phyloP scores from a whole-genome alignment of 345 rosid species.

The Eucalyptus melliodora region DNA sequence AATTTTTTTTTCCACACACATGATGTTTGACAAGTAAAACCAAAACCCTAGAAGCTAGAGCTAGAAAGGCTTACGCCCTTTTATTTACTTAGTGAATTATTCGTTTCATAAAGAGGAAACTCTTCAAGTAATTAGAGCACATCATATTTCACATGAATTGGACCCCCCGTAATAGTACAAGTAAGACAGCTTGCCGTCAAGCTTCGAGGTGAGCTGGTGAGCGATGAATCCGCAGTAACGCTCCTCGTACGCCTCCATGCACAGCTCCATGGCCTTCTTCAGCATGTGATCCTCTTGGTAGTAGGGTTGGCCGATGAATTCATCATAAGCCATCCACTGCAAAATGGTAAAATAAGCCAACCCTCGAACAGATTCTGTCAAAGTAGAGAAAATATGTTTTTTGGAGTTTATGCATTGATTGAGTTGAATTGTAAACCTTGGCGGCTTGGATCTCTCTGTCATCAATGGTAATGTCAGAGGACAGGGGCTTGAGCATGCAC shows the following conservation, averaged over 20 bases:
- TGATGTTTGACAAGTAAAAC: neutral
- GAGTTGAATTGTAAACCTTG: conserved; percentile 1
- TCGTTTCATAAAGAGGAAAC: neutral
- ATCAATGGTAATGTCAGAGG: conserved; percentile 21
- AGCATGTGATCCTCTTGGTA: conserved; percentile 30
- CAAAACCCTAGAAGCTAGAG: neutral
- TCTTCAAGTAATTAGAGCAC: neutral
- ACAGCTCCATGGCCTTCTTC: conserved; percentile 15
- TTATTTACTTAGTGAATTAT: neutral
- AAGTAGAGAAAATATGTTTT: neutral
- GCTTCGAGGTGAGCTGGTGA: conserved; percentile 26
- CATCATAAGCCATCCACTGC: conserved; percentile 39
- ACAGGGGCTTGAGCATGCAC: conserved; percentile 31
- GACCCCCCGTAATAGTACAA: conserved; percentile 6
- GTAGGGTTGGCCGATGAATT: conserved; percentile 21
- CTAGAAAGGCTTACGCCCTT: neutral
- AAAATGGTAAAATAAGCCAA: neutral
- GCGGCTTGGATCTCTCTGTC: conserved; percentile 31
- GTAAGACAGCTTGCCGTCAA: conserved; percentile 26
- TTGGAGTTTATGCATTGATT: neutral
- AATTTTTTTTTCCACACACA: neutral
- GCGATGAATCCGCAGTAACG: conserved; percentile 24
- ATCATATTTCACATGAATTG: neutral
- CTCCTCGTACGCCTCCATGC: conserved; percentile 14
- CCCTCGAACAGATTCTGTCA: neutral